Evolutionary conservation across 2,329 filamentous ascomycete species (phyloP).

Genomic region (Hirsutella rhossiliensis): DNA sequence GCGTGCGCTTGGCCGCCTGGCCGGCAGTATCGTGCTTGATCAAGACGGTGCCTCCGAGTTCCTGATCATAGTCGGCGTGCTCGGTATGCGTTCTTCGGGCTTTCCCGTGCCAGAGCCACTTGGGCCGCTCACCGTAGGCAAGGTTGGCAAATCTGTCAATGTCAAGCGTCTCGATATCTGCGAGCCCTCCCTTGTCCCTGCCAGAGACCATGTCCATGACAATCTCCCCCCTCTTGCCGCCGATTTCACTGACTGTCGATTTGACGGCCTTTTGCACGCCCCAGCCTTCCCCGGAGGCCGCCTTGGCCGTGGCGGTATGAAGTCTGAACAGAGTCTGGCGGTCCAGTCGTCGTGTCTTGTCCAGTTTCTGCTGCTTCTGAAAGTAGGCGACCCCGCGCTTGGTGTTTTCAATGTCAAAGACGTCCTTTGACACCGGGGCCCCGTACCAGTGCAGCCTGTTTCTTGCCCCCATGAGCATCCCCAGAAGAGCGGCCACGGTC

Average conservation of each 20-base stretch:
- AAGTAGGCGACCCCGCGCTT: conserved; percentile 80
- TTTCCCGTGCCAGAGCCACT: conserved; percentile 94
- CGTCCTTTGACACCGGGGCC: conserved; percentile 77
- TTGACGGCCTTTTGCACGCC: conserved; percentile 89
- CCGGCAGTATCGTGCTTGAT: conserved; percentile 35
- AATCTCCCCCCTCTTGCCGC: conserved; percentile 87
- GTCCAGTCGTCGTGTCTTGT: conserved; percentile 68
- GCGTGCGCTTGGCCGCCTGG: conserved; percentile 35
- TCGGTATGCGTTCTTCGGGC: conserved; percentile 50
- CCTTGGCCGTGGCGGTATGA: conserved; percentile 77
- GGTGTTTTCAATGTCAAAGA: conserved; percentile 72
- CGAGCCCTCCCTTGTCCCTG: conserved; percentile 78
- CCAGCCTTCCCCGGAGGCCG: conserved; percentile 81
- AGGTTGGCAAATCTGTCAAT: conserved; percentile 73
- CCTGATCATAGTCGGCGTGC: conserved; percentile 33
- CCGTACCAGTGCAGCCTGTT: conserved; percentile 80
- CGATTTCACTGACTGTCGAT: conserved; percentile 85
- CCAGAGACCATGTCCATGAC: conserved; percentile 89
- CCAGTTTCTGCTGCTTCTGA: conserved; percentile 77
- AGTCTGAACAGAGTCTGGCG: conserved; percentile 70
- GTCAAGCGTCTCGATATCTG: conserved; percentile 85
- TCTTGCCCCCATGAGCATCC: conserved; percentile 77
- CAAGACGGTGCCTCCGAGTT: conserved; percentile 35
- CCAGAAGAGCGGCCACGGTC: conserved; percentile 77
- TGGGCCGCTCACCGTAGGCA: conserved; percentile 68